Evolutionary conservation across 176 grass and related monocot genomes (phyloP).

Genomic region (Cocos nucifera): DNA sequence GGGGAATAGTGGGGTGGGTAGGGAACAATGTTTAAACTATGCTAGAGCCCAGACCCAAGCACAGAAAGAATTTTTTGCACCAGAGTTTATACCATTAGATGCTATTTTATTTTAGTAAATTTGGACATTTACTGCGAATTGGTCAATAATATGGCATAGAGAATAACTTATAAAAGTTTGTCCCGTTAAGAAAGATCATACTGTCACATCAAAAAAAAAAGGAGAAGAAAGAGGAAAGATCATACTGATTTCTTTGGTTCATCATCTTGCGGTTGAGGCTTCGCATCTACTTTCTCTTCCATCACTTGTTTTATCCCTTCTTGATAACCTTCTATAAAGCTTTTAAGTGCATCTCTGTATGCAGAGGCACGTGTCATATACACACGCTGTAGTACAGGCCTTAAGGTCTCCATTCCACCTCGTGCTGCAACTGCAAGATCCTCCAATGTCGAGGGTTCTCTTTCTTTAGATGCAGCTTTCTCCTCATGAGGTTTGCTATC

Average conservation of each 20-base stretch:
- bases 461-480: not conserved
- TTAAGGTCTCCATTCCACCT: slow-evolving; percentile 37
- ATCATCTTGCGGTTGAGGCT: not conserved
- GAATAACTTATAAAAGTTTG: too few species aligned
- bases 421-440: slow-evolving; percentile 36
- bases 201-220: too few species aligned
- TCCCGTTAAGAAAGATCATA: not conserved
- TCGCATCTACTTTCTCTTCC: slow-evolving; percentile 20
- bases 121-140: too few species aligned
- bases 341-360: slow-evolving; percentile 27
- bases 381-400: slow-evolving; percentile 27
- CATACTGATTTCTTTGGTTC: slow-evolving; percentile 18
- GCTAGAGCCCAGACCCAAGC: too few species aligned
- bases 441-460: slow-evolving; percentile 23
- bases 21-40: too few species aligned
- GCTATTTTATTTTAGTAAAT: too few species aligned
- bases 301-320: slow-evolving; percentile 32
- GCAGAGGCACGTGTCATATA: slow-evolving; percentile 36
- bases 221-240: not conserved
- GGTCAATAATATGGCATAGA: too few species aligned
- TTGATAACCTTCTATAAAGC: slow-evolving; percentile 42
- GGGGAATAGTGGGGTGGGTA: too few species aligned
- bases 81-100: too few species aligned
- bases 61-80: too few species aligned
- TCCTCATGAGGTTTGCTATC: not conserved